Base-by-base conservation (phyloP, 1,139 yeast genomes). In the Pichia sp. region DNA sequence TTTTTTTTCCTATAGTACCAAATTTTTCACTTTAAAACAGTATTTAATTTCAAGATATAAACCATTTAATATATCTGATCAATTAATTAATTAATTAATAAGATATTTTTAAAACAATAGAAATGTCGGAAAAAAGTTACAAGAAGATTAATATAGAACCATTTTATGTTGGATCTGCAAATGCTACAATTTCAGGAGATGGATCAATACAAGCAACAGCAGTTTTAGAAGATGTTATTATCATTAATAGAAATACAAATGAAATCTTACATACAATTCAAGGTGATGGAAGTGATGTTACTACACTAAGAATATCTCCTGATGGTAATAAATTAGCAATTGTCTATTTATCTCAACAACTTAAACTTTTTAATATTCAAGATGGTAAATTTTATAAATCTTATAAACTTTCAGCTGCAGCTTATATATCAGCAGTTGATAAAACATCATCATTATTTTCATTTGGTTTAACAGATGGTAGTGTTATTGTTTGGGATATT, bases 401-500 rank as follows among this genome's bases (percentile, higher is more conserved):
- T 23, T 71, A 73, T 65, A 82, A 77, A 60, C 60, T 83, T 45
- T 68, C 85, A 4, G 80, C 96, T 1, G 96, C 97, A 1, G 85
- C 87, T 1, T 86, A 86, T 62, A 82, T 87, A 22, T 75, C 89
- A 47, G 72, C 82, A 12, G 77, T 78, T 30, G 98, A 92, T 62
- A 63, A 77, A 6, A 87, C 97, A 0, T 84, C 96, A 16, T 78
- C 95, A 4, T 70, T 92, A 41, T 78, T 90, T 59, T 95, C 96
- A 32, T 82, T 94, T 58, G 99, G 99, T 41, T 92, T 96, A 40
- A 85, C 97, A 0, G 98, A 94, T 62, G 97, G 98, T 41, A 77
- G 80, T 35, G 85, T 90, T 23, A 82, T 87, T 41, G 95, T 94
- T 2, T 89, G 96, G 85, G 98, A 92, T 63, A 74, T 92, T 38